A percentile compares a stretch with the other conserved stretches of the same genome.
These are phyloP conservation scores for Plectranthus barbatus DNA, from an alignment of 257 asterid species.

Conservation along the genomic window DNA sequence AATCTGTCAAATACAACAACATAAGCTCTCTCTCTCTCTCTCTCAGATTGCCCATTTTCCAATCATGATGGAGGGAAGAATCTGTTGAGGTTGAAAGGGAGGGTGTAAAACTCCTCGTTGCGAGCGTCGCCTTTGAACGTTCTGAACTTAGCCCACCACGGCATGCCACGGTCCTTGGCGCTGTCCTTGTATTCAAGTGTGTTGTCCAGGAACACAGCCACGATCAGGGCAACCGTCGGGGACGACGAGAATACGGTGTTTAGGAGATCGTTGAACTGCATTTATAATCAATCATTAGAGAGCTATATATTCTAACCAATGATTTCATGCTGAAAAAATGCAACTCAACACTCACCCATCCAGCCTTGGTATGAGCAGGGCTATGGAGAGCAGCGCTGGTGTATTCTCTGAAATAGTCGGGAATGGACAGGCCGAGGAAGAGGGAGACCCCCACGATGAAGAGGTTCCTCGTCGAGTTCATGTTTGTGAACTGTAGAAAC, in stretches of 20 bases:
- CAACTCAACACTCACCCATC: slow-evolving; percentile 68
- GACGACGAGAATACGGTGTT: slow-evolving; percentile 80
- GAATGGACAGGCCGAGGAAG: slow-evolving; percentile 83
- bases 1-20: slow-evolving; percentile 26
- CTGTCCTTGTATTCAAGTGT: slow-evolving; percentile 88
- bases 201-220: slow-evolving; percentile 81
- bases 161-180: slow-evolving; percentile 93
- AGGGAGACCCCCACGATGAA: slow-evolving; percentile 81
- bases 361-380: slow-evolving; percentile 86
- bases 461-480: slow-evolving; percentile 96
- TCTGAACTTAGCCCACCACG: slow-evolving; percentile 96
- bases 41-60: no score
- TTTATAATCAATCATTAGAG: no score
- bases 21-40: no score
- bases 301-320: no score
- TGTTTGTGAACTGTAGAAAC: slow-evolving; percentile 90
- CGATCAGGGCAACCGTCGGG: slow-evolving; percentile 77
- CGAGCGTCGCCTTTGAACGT: slow-evolving; percentile 86
- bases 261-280: slow-evolving; percentile 91
- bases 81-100: slow-evolving; percentile 90
- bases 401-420: slow-evolving; percentile 89
- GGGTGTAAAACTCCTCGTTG: slow-evolving; percentile 95
- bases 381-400: slow-evolving; percentile 69
- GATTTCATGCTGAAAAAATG: no score
- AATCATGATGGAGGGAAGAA: slow-evolving; percentile 90